A percentile compares a stretch with the other conserved stretches of the same genome.
Evolutionary conservation across 139 green algal species (phyloP).

Genomic region (Pleodorina starrii): DNA sequence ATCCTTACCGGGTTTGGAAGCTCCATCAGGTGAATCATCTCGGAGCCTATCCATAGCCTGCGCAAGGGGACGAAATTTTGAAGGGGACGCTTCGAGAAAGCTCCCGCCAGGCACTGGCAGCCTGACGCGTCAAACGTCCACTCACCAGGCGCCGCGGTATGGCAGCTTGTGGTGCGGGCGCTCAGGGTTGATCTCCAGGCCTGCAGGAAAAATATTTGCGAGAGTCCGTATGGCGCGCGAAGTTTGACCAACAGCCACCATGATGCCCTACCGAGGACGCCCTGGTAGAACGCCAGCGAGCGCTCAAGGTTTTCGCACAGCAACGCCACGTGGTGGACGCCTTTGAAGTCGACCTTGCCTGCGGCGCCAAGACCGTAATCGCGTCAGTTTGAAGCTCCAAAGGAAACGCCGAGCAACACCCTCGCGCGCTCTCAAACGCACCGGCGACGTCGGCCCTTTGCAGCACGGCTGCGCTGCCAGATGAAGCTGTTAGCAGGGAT

Average conservation of each 20-base stretch:
- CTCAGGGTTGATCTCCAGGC: conserved; percentile 84
- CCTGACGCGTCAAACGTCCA: background rate
- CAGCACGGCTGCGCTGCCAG: background rate
- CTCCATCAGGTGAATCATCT: conserved; percentile 96
- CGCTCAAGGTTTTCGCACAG: conserved; percentile 85
- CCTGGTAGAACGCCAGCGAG: conserved; percentile 87
- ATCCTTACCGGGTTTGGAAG: conserved; percentile 85
- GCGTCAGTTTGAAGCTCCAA: background rate
- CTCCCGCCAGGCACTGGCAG: too few relatives aligned
- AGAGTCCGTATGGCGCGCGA: too few relatives aligned
- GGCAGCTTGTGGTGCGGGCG: conserved; percentile 90
- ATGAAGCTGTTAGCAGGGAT: background rate
- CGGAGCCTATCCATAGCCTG: conserved; percentile 84
- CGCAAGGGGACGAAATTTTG: background rate
- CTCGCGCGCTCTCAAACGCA: too few relatives aligned
- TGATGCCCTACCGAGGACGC: conserved; percentile 75
- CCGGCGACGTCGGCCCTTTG: conserved; percentile 10
- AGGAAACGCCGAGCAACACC: background rate
- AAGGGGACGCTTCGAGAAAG: too few relatives aligned
- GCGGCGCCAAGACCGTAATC: background rate
- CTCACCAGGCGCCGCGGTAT: conserved; percentile 85
- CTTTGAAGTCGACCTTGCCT: conserved; percentile 75
- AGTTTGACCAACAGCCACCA: background rate
- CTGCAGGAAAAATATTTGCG: conserved; percentile 54
- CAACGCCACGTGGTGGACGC: conserved; percentile 92